Base-by-base conservation (phyloP, 306 rosid genomes). In the Fragaria nilgerrensis region DNA sequence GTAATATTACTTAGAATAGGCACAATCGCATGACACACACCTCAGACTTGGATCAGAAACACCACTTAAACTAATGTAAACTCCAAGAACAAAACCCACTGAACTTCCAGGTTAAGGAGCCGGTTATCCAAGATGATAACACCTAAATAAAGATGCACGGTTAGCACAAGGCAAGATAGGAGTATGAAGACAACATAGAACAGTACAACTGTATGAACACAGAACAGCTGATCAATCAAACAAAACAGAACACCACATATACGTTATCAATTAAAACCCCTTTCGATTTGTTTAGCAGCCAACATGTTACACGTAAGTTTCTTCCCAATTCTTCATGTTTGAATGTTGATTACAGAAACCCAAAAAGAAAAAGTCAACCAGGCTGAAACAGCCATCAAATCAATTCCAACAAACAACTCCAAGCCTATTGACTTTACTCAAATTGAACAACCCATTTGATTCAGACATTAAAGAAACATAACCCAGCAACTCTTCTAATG, bases 291-390 rank as follows among this genome's bases (percentile, higher is more conserved):
- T 5, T 37, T 48, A 73, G 39, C 6, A 78, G 73, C 62, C 73
- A 43, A 56, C 8, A 47, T 32, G 47, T 41, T 73, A 62, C 19
- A 47, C 6, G 66, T 13, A 15, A 11, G 22, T 22, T 58, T 25
- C 5, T 41, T 64, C 1, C 50, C 76, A 41, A 16, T 25, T 58
- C 20, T 23, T 62, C 69, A 43, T 13, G 50, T 73, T 22, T 56
- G 53, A 52, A n/a, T 70, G 67, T 70, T 52, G 80, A 69, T 48
- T 47, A 48, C 8, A 44, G 43, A 63, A 5, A 15, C 23, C 34
- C 47, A 32, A 55, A 44, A 45, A 15, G 12, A 82, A 74, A 62
- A 64, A 75, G 84, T 81, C 84, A 81, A 81, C 81, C 50, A 68
- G 19, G 23, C 66, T 22, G 29, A 70, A 81, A 44, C 45, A 71